These are phyloP conservation scores for Phtheirospermum japonicum DNA, from an alignment of 257 asterid species.

Conservation along the genomic window DNA sequence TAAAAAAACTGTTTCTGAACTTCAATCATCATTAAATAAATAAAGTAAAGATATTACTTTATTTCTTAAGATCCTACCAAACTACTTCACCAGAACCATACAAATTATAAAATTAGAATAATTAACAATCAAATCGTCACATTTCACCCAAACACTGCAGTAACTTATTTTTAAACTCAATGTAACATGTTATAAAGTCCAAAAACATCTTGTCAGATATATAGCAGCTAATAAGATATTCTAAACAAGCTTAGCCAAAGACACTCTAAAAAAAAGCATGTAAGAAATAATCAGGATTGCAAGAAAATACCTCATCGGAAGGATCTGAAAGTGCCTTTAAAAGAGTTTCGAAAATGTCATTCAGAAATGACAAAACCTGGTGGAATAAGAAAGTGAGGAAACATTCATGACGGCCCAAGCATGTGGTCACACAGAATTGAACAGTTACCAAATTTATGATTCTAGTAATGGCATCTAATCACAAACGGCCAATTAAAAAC, in stretches of 20 bases:
- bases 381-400: constrained; percentile 26
- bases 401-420: constrained; percentile 18
- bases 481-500: too few species aligned
- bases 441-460: constrained; percentile 12
- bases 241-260: constrained; percentile 8
- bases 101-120: not conserved
- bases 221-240: not conserved
- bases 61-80: constrained; percentile 6
- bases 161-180: not conserved
- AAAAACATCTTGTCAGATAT: not conserved
- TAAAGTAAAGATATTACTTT: not conserved
- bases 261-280: constrained; percentile 5
- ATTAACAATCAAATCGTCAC: not conserved
- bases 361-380: constrained; percentile 82
- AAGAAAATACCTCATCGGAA: constrained; percentile 87
- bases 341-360: constrained; percentile 81
- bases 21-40: not conserved
- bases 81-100: not conserved
- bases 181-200: constrained; percentile 11
- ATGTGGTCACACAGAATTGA: constrained; percentile 7
- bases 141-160: not conserved
- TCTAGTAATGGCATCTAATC: constrained; percentile 13
- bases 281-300: constrained; percentile 21
- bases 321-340: constrained; percentile 94
- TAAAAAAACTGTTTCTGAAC: not conserved